phyloP scores from a whole-genome alignment of 257 asterid species.

The Eustoma russellianum region DNA sequence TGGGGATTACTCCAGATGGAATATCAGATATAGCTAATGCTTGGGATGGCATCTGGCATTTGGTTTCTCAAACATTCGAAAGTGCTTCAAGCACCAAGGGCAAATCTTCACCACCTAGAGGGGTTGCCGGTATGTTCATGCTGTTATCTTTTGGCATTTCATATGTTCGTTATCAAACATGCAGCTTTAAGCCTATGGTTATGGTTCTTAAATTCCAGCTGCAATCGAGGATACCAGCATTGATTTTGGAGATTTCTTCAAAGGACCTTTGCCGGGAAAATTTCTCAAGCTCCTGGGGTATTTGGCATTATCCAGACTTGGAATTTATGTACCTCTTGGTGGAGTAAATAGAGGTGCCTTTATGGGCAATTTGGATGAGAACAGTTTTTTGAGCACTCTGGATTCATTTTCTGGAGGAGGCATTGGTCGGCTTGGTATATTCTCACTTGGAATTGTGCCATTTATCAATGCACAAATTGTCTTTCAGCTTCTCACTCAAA shows the following conservation, averaged over 20 bases:
- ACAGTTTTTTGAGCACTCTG: conserved; percentile 82
- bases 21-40: conserved; percentile 35
- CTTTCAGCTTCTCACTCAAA: conserved; percentile 92
- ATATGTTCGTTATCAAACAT: conserved; percentile 21
- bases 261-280: conserved; percentile 94
- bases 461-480: conserved; percentile 96
- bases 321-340: conserved; percentile 93
- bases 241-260: conserved; percentile 94
- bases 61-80: conserved; percentile 42
- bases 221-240: conserved; percentile 96
- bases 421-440: conserved; percentile 93
- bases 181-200: conserved; percentile 43
- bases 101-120: conserved; percentile 60
- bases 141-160: conserved; percentile 1
- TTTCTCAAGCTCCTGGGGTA: conserved; percentile 86
- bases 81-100: conserved; percentile 65
- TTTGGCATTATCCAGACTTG: conserved; percentile 84
- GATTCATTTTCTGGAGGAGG: conserved; percentile 99
- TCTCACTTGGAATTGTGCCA: conserved; percentile 96
- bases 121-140: conserved; percentile 69
- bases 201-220: conserved; percentile 66
- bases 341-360: conserved; percentile 94
- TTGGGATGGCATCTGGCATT: conserved; percentile 35
- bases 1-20: conserved; percentile 56
- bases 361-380: conserved; percentile 80